Evolutionary conservation across 306 rosid species (phyloP), one percentile per base, ranked within the genome.

Genomic region (Prunus davidiana): DNA sequence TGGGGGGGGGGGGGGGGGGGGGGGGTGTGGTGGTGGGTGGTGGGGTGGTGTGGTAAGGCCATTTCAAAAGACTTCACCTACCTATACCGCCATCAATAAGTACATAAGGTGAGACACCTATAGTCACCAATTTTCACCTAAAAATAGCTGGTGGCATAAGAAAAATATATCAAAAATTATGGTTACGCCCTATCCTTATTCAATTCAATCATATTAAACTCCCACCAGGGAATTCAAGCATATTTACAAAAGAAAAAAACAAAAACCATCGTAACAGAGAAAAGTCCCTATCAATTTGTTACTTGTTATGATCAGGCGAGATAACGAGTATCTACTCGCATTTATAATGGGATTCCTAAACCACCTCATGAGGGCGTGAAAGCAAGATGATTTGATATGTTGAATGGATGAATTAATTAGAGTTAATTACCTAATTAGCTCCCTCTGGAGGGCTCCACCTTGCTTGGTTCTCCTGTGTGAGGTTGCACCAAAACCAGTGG

Each of bases 401-500:
- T 30, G 4, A 63, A 63, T 3, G n/a, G 22, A 6, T 28, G 12
- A 13, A 30, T 63, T 15, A 63, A 63, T 16, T 30, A 63, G 8
- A 64, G 22, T 63, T 25, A 45, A 50, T 64, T 50, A 94, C 98
- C 98, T 89, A 19, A 92, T 90, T 13, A 95, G 96, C 72, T 95
- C 98, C 52, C 20, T 85, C 81, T 95, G 98, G n/a, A 95, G 97
- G 15, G 97, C 98, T 18, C 86, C 92, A 0, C 98, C 97, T n/a
- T 95, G 80, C 27, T 85, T 90, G 66, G 98, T 95, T 79, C 98
- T 85, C 83, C 97, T 57, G 32, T 95, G 98, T 0, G 98, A 95
- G 57, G 98, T 95, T 10, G 98, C 91, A 71, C 98, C 98, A 46
- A 95, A 95, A 0, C 98, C 98, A 0, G 97, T 95, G 38, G 97